Percentiles rank a stretch among this genome's conserved stretches.
Conservation (phyloP, 768 basidiomycete species). For the Thelephora aurantiotincta region DNA sequence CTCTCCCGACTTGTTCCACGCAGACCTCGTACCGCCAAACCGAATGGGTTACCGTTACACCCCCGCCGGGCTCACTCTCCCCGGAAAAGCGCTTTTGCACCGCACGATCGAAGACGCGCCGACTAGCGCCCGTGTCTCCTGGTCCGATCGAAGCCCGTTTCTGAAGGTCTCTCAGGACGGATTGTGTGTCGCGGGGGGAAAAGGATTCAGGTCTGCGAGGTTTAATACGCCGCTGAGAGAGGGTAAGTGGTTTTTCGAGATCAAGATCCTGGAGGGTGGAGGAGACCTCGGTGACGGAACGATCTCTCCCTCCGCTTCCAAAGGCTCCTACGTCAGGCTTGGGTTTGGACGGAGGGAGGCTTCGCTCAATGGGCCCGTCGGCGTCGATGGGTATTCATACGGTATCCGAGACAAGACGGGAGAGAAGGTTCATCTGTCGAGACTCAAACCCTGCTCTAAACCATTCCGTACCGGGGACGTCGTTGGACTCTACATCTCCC, state of each 20-base stretch:
- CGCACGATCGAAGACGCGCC: constrained; percentile 76
- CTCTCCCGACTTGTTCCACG: constrained; percentile 42
- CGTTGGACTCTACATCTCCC: constrained; percentile 84
- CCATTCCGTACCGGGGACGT: constrained; percentile 74
- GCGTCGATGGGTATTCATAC: constrained; percentile 89
- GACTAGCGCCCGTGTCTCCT: constrained; percentile 55
- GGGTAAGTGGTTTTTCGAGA: constrained; percentile 92
- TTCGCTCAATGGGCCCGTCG: constrained; percentile 84
- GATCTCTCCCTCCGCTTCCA: constrained; percentile 4
- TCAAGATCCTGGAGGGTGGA: constrained; percentile 63
- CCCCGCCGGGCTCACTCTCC: constrained; percentile 60
- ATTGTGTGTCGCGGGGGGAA: constrained; percentile 59
- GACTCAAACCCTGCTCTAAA: constrained; percentile 64
- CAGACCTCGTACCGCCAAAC: constrained; percentile 60
- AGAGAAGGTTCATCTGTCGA: constrained; percentile 78
- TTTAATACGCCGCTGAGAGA: constrained; percentile 82
- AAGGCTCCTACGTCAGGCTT: constrained; percentile 71
- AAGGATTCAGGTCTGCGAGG: constrained; percentile 83
- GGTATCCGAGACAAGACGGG: constrained; percentile 85
- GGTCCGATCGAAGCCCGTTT: constrained; percentile 84
- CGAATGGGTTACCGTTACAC: constrained; percentile 69
- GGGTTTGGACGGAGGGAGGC: constrained; percentile 92
- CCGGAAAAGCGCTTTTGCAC: constrained; percentile 44
- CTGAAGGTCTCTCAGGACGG: constrained; percentile 72
- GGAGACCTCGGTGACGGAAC: constrained; percentile 25